A percentile compares a stretch with the other conserved stretches of the same genome.
phyloP scores from a whole-genome alignment of 2,329 filamentous ascomycete species.

The Rutstroemia sydowiana region DNA sequence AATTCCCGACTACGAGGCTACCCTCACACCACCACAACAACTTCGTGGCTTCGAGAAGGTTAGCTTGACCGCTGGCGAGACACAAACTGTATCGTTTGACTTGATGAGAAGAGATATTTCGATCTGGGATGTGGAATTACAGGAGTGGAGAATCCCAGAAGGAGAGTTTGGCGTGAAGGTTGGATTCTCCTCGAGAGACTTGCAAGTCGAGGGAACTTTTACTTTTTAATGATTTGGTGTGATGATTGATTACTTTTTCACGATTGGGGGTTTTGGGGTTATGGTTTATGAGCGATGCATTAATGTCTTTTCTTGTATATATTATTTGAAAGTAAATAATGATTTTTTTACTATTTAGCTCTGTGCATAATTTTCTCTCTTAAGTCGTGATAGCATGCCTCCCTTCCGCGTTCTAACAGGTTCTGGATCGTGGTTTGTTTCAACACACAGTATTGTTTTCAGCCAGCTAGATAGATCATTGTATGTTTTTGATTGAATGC shows the following conservation, averaged over 20 bases:
- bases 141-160: slow-evolving; percentile 63
- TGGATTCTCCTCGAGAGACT: slow-evolving; percentile 19
- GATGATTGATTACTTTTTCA: neutral
- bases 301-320: too few relatives aligned
- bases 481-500: too few relatives aligned
- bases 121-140: slow-evolving; percentile 68
- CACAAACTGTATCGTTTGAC: slow-evolving; percentile 54
- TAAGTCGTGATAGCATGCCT: too few relatives aligned
- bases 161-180: slow-evolving; percentile 18
- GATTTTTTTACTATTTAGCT: neutral
- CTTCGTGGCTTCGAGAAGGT: slow-evolving; percentile 77
- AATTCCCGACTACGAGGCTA: neutral
- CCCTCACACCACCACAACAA: slow-evolving; percentile 38
- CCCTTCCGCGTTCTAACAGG: too few relatives aligned
- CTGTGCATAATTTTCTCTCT: too few relatives aligned
- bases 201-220: slow-evolving; percentile 13
- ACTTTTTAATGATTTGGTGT: neutral
- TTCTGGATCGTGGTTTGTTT: too few relatives aligned
- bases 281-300: too few relatives aligned
- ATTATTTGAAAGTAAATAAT: neutral
- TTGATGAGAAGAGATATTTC: slow-evolving; percentile 74
- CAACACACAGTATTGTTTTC: too few relatives aligned
- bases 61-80: slow-evolving; percentile 59
- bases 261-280: too few relatives aligned
- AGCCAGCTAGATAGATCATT: too few relatives aligned